Evolutionary conservation across 1,284 basidiomycete species (phyloP), one percentile per base, ranked within the genome.

Genomic region (Volvariella surrecta): DNA sequence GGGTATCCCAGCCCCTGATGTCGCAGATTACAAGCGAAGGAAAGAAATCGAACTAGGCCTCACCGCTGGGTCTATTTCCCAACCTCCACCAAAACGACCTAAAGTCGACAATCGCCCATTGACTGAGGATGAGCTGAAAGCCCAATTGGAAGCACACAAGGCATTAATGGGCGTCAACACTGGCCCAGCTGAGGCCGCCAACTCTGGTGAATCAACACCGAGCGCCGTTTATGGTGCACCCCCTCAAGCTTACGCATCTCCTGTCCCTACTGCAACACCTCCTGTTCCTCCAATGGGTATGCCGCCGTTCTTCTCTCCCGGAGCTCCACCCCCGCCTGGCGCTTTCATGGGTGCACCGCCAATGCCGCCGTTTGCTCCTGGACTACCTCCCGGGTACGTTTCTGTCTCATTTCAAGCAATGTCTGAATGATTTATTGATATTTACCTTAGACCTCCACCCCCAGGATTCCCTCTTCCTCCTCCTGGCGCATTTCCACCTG

Each of bases 41-140:
- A 96, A 91, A 60, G 92, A 93, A 61, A 85, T 91, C 48, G 92
- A 95, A 59, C 76, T 90, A 8, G 93, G 93, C 32, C 76, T 93
- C 17, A 79, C 79, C 9, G 78, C 87, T 2, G 88, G 86, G 1
- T 79, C 85, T 2, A 89, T 88, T 47, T 79, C 79, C 7, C 82
- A 87, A 47, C 81, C 85, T 3, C 81, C 75, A 32, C 68, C 79
- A 13, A 94, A 95, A 62, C 74, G 89, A 15, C 85, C 89, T 7
- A 86, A 89, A 60, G 76, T 87, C 41, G 86, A 92, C 50, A 93
- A 94, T 54, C 76, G 79, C 7, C 74, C 82, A 3, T 67, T 96
- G 3, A 74, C 82, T 0, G 87, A 92, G 54, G 88, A 88, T 0
- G 88, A 97, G 58, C 71, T 97, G 18, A 79, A 78, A 48, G 80